Percentiles rank a stretch among this genome's conserved stretches.
phyloP scores from a whole-genome alignment of 1,284 basidiomycete genomes.

The Entoloma clypeatum region DNA sequence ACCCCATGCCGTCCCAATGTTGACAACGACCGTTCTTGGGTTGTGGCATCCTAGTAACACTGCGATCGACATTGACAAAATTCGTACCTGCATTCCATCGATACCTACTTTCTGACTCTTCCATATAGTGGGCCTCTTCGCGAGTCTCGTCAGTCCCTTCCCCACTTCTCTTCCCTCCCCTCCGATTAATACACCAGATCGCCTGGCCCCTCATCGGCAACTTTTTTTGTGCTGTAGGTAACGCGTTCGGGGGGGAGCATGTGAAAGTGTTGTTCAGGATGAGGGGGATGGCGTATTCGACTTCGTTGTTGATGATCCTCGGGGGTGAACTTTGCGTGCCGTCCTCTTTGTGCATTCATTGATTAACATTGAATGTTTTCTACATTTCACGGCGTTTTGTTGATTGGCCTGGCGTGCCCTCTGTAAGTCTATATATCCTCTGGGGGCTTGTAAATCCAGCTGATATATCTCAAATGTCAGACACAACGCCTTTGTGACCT shows the following conservation, averaged over 20 bases:
- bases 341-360: neutral
- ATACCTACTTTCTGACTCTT: conserved; percentile 63
- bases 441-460: neutral
- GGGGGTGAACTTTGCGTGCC: conserved; percentile 46
- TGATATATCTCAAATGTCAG: conserved; percentile 16
- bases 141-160: conserved; percentile 49
- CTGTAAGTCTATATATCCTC: conserved; percentile 32
- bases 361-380: neutral
- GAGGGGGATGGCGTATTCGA: conserved; percentile 58
- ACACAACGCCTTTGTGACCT: conserved; percentile 63
- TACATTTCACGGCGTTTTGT: conserved; percentile 37
- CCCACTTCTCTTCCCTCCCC: conserved; percentile 23
- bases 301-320: conserved; percentile 52
- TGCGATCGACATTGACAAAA: conserved; percentile 34
- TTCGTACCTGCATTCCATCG: conserved; percentile 66
- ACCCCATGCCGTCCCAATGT: conserved; percentile 30
- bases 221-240: conserved; percentile 57
- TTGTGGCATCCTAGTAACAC: neutral
- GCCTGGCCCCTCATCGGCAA: conserved; percentile 65
- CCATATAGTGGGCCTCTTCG: conserved; percentile 71
- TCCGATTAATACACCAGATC: conserved; percentile 31
- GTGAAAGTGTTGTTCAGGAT: conserved; percentile 61
- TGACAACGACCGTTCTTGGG: neutral
- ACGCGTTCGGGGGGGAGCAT: conserved; percentile 43
- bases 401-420: conserved; percentile 74